phyloP scores from a whole-genome alignment of 306 rosid species.

The Cicer pinnatifidum region DNA sequence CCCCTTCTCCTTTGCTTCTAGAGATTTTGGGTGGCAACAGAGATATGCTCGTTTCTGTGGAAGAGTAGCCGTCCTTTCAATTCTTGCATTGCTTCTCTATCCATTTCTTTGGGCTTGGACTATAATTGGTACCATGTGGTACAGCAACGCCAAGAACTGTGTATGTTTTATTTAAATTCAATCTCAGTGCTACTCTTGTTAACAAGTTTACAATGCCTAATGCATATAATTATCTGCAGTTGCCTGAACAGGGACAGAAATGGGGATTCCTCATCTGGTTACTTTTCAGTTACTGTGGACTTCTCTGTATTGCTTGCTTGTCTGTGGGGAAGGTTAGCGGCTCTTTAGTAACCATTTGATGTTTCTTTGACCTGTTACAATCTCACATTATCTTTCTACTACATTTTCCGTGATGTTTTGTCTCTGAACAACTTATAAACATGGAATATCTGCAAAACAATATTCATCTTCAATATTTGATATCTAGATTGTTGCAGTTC shows the following conservation, averaged over 20 bases:
- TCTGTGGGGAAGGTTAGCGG: constrained; percentile 87
- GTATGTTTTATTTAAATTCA: constrained; percentile 57
- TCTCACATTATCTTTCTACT: constrained; percentile 31
- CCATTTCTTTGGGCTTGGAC: constrained; percentile 99
- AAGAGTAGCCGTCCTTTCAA: constrained; percentile 82
- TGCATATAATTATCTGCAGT: constrained; percentile 57
- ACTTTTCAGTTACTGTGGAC: constrained; percentile 94
- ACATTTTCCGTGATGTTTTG: constrained; percentile 13
- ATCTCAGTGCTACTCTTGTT: constrained; percentile 24
- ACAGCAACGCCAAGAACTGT: constrained; percentile 70
- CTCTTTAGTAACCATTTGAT: constrained; percentile 21
- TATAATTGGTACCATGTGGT: constrained; percentile 88
- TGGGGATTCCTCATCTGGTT: constrained; percentile 99
- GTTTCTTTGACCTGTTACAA: constrained; percentile 29
- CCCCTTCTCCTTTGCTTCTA: constrained; percentile 45
- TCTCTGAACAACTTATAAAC: constrained; percentile 16
- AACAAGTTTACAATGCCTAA: constrained; percentile 41
- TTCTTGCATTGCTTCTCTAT: constrained; percentile 79
- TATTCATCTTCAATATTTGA: constrained; percentile 10
- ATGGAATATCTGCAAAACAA: constrained; percentile 17
- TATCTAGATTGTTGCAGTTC: constrained; percentile 34
- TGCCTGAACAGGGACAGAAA: constrained; percentile 90
- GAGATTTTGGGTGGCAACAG: constrained; percentile 99
- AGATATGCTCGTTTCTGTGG: constrained; percentile 97
- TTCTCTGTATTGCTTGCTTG: constrained; percentile 82